Evolutionary conservation across 2,329 filamentous ascomycete species (phyloP).

Genomic region (Arthroderma sp.): DNA sequence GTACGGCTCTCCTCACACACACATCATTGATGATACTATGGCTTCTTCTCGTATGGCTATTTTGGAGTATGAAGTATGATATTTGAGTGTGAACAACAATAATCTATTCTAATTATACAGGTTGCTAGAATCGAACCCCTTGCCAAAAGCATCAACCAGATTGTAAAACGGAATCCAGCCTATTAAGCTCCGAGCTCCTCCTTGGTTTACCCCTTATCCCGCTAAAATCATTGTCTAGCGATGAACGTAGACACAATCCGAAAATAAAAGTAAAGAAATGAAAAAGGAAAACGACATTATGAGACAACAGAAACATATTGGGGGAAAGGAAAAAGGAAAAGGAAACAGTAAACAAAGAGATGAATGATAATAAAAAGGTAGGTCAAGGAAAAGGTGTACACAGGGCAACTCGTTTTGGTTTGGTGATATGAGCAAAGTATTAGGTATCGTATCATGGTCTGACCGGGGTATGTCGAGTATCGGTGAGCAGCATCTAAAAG

Average conservation of each 20-base stretch:
- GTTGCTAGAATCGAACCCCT: neutral
- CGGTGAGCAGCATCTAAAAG: neutral
- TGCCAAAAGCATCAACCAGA: neutral
- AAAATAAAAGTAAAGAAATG: neutral
- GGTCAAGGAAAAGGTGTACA: neutral
- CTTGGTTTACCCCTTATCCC: neutral
- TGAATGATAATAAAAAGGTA: neutral
- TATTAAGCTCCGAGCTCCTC: slow-evolving; percentile 3
- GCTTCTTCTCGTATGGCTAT: too few species aligned
- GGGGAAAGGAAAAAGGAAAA: neutral
- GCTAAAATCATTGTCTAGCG: slow-evolving; percentile 1
- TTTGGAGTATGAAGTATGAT: neutral
- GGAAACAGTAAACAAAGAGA: neutral
- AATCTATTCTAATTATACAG: slow-evolving; percentile 4
- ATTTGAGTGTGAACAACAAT: neutral
- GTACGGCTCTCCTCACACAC: too few species aligned
- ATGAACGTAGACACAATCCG: neutral
- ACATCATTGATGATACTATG: too few species aligned
- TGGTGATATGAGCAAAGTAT: neutral
- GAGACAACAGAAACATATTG: neutral
- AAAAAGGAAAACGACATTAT: neutral
- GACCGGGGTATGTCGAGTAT: neutral
- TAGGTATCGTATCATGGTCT: neutral
- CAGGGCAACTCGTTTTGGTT: neutral
- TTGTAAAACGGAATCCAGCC: neutral